Conservation (phyloP, 257 asterid species). For the Solanum neorickii region DNA sequence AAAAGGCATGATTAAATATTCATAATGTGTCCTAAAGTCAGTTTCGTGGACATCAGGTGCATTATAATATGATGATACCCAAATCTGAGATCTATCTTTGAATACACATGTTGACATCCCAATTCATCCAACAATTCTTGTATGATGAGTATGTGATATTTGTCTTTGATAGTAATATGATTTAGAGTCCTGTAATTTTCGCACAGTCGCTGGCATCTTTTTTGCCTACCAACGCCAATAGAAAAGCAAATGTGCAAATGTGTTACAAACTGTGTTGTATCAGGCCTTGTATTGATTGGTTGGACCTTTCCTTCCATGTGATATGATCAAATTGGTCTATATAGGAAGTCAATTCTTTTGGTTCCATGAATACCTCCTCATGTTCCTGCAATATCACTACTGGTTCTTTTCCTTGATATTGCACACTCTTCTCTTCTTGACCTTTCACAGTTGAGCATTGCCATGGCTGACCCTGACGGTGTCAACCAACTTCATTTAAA, state of each 20-base stretch:
- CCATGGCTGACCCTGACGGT: too few species aligned
- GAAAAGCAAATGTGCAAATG: neutral
- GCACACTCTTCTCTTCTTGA: neutral
- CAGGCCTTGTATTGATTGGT: neutral
- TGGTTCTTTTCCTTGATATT: neutral
- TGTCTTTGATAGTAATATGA: neutral
- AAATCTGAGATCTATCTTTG: neutral
- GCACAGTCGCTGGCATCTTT: neutral
- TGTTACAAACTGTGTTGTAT: neutral
- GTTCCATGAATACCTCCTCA: neutral
- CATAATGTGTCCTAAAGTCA: neutral
- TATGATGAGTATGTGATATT: neutral
- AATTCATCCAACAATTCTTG: neutral
- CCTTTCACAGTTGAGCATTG: neutral
- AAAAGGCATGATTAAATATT: neutral
- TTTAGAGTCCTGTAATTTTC: neutral
- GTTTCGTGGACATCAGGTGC: neutral
- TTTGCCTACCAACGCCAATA: neutral
- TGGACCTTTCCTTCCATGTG: neutral
- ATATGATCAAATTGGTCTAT: neutral
- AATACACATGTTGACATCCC: neutral
- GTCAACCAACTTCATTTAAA: neutral
- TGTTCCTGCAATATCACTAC: neutral
- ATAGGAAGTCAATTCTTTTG: neutral
- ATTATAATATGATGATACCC: neutral